These are phyloP conservation scores for Platanthera zijinensis DNA, from an alignment of 106 monocot genomes.

Conservation along the genomic window DNA sequence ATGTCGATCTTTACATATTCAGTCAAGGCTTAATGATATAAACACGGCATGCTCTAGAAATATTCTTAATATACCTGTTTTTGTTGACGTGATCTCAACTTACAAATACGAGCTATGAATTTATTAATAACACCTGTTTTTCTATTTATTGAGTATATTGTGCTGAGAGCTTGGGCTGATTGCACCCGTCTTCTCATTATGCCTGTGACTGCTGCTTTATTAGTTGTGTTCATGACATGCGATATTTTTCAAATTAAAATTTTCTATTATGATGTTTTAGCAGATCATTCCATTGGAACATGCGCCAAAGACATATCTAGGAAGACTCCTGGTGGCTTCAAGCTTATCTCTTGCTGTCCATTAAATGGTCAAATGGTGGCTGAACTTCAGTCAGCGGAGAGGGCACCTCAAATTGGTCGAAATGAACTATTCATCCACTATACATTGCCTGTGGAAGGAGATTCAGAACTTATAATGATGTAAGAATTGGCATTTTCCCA, in stretches of 20 bases:
- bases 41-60: background rate
- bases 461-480: slow-evolving; percentile 1
- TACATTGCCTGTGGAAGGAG: background rate
- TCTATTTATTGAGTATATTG: background rate
- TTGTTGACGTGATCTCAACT: background rate
- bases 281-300: slow-evolving; percentile 3
- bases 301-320: background rate
- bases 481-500: background rate
- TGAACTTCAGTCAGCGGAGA: background rate
- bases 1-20: too few species aligned
- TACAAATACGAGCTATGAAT: background rate
- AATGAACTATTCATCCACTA: slow-evolving; percentile 1
- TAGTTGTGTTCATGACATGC: background rate
- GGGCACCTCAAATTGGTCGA: background rate
- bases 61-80: background rate
- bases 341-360: background rate
- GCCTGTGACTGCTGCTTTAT: background rate
- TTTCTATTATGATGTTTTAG: background rate
- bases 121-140: background rate
- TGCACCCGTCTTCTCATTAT: background rate
- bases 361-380: background rate
- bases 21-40: too few species aligned
- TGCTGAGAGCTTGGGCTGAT: background rate
- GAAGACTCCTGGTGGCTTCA: slow-evolving; percentile 1
- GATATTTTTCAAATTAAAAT: background rate